A percentile compares a stretch with the other conserved stretches of the same genome.
Evolutionary conservation across 2,329 filamentous ascomycete genomes (phyloP).

Genomic region (Stenocarpella maydis): DNA sequence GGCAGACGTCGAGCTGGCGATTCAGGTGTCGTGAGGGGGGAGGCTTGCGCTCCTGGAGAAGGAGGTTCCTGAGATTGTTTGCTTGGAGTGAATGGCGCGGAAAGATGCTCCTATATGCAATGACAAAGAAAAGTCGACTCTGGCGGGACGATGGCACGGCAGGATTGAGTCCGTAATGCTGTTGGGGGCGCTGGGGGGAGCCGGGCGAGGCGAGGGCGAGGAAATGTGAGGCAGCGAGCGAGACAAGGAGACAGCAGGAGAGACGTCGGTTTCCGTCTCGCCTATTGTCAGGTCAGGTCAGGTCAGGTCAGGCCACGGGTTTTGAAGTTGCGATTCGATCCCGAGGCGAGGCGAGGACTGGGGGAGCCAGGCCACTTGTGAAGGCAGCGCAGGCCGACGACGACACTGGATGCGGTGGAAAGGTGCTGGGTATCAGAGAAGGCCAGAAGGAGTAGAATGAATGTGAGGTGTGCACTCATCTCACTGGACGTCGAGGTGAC

Average conservation of each 20-base stretch:
- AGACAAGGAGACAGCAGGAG: slow-evolving; percentile 19
- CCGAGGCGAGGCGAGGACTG: slow-evolving; percentile 3
- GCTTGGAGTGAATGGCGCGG: slow-evolving; percentile 2
- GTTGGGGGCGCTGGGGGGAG: slow-evolving; percentile 15
- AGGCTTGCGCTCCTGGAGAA: slow-evolving; percentile 12
- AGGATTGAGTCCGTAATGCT: slow-evolving; percentile 28
- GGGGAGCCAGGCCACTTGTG: slow-evolving; percentile 11
- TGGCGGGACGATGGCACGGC: slow-evolving; percentile 19
- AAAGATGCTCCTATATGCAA: slow-evolving; percentile 34
- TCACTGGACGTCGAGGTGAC: slow-evolving; percentile 4
- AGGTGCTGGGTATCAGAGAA: slow-evolving; percentile 18
- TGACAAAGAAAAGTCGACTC: slow-evolving; percentile 28
- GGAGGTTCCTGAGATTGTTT: neutral
- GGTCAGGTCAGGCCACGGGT: slow-evolving; percentile 15
- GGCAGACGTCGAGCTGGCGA: slow-evolving; percentile 7
- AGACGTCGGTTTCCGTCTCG: slow-evolving; percentile 10
- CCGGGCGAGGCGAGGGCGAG: neutral
- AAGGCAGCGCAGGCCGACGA: slow-evolving; percentile 12
- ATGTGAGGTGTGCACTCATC: neutral
- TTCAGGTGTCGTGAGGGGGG: slow-evolving; percentile 21
- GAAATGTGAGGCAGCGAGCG: slow-evolving; percentile 4
- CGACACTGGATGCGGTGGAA: slow-evolving; percentile 25
- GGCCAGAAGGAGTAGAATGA: slow-evolving; percentile 5
- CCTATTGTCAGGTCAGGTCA: slow-evolving; percentile 17
- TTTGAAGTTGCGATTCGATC: neutral